A percentile compares a stretch with the other conserved stretches of the same genome.
These are phyloP conservation scores for Starmerella roubikii DNA, from an alignment of 805 yeast species.

Conservation along the genomic window DNA sequence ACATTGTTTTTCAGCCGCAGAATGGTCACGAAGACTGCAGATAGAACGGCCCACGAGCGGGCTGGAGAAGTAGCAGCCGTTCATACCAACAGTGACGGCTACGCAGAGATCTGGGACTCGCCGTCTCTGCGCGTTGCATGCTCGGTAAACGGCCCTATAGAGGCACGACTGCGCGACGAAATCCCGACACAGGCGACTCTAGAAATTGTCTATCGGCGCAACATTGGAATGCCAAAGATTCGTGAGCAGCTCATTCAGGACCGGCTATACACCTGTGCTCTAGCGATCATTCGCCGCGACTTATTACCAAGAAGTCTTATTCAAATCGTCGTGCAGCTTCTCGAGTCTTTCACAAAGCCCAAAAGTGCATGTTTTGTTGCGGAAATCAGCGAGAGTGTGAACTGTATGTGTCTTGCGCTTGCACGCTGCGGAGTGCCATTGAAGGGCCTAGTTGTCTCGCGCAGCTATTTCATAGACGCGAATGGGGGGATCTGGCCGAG, in stretches of 20 bases:
- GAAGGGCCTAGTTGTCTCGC: conserved; percentile 45
- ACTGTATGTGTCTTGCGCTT: conserved; percentile 60
- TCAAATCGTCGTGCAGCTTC: conserved; percentile 52
- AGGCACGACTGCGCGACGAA: conserved; percentile 71
- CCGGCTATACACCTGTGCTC: conserved; percentile 46
- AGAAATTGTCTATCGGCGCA: conserved; percentile 69
- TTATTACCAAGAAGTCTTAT: conserved; percentile 68
- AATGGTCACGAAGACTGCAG: too few species aligned
- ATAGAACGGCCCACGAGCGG: too few species aligned
- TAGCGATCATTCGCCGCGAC: conserved; percentile 44
- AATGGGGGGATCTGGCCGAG: conserved; percentile 19
- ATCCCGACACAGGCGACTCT: conserved; percentile 63
- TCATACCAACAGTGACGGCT: conserved; percentile 81
- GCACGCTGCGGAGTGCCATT: conserved; percentile 69
- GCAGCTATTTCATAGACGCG: conserved; percentile 30
- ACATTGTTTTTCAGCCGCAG: too few species aligned
- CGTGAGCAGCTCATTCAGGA: conserved; percentile 69
- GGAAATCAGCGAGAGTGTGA: conserved; percentile 57
- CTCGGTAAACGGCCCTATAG: conserved; percentile 85
- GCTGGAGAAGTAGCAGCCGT: too few species aligned
- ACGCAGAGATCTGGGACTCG: conserved; percentile 44
- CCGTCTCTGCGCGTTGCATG: conserved; percentile 29
- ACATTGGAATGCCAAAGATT: conserved; percentile 54
- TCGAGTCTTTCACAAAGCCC: conserved; percentile 38
- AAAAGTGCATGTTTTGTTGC: conserved; percentile 26